phyloP scores from a whole-genome alignment of 768 basidiomycete genomes.

The Tricholoma hemisulphureum region DNA sequence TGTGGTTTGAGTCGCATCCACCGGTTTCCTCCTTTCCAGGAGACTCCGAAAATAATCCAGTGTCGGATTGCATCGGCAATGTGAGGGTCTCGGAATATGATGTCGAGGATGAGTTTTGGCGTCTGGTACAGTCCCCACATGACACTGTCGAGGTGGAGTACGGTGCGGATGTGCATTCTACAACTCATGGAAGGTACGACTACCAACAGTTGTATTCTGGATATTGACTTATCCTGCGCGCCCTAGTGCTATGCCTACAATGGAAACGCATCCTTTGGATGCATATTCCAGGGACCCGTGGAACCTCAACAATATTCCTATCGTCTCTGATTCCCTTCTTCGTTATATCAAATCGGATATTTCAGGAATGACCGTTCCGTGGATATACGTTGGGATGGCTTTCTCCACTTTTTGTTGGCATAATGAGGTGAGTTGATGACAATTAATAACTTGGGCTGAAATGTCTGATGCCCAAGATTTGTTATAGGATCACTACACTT shows the following conservation, averaged over 20 bases:
- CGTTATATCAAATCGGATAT: constrained; percentile 99
- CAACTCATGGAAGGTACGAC: constrained; percentile 90
- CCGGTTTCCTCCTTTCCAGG: constrained; percentile 39
- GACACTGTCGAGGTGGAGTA: constrained; percentile 99
- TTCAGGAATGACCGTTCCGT: constrained; percentile 98
- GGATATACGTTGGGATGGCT: constrained; percentile 99
- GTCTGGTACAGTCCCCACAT: constrained; percentile 81
- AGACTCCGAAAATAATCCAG: constrained; percentile 44
- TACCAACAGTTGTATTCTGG: constrained; percentile 1
- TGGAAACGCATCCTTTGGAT: constrained; percentile 90
- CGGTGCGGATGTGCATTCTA: constrained; percentile 98
- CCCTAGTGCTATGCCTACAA: constrained; percentile 86
- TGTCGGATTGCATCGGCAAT: constrained; percentile 55
- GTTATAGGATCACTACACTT: constrained; percentile 93
- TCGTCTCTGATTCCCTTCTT: constrained; percentile 86
- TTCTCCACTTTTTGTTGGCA: constrained; percentile 99
- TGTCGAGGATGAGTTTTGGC: constrained; percentile 95
- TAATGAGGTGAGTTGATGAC: constrained; percentile 68
- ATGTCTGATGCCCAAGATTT: constrained; percentile 3
- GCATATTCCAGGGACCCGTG: constrained; percentile 88
- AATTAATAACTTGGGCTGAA: neutral
- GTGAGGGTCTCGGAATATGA: constrained; percentile 82
- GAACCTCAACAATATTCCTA: constrained; percentile 98
- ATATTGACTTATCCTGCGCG: constrained; percentile 5
- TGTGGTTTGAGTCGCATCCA: constrained; percentile 85